Evolutionary conservation across 2,329 filamentous ascomycete genomes (phyloP).

Genomic region (Dactylonectria macrodidyma): DNA sequence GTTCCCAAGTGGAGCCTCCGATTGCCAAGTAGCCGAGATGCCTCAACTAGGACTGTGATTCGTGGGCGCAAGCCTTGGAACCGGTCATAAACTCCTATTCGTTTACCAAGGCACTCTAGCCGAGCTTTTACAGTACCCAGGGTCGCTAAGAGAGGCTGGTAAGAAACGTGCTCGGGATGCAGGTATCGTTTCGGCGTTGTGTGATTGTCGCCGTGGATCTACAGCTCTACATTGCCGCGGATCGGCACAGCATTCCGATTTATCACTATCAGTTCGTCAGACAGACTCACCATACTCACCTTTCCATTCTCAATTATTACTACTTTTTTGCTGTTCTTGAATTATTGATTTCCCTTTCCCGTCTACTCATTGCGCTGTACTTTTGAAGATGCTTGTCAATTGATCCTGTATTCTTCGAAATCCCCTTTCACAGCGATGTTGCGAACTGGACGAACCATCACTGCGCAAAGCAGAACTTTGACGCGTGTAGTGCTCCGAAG

Average conservation of each 20-base stretch:
- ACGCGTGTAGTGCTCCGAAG: not conserved
- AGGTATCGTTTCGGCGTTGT: not conserved
- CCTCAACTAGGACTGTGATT: not conserved
- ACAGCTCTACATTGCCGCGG: conserved; percentile 9
- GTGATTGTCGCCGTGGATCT: conserved; percentile 24
- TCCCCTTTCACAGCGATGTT: conserved; percentile 13
- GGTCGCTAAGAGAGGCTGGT: not conserved
- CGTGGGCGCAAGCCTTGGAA: not conserved
- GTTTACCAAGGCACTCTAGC: not conserved
- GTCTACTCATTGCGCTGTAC: not conserved
- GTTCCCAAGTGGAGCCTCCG: not conserved
- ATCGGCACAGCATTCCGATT: conserved; percentile 1
- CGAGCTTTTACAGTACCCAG: not conserved
- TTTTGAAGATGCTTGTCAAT: not conserved
- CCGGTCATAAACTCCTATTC: not conserved
- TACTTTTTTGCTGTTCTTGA: not conserved
- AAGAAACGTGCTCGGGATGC: not conserved
- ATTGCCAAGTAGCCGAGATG: not conserved
- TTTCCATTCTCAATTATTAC: not conserved
- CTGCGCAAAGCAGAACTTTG: not conserved
- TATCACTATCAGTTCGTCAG: not conserved
- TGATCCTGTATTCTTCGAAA: not conserved
- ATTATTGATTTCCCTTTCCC: not conserved
- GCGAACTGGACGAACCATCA: conserved; percentile 5
- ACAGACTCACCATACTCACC: not conserved